Evolutionary conservation across 2,329 filamentous ascomycete species (phyloP).

Genomic region (Chaetomium strumarium): DNA sequence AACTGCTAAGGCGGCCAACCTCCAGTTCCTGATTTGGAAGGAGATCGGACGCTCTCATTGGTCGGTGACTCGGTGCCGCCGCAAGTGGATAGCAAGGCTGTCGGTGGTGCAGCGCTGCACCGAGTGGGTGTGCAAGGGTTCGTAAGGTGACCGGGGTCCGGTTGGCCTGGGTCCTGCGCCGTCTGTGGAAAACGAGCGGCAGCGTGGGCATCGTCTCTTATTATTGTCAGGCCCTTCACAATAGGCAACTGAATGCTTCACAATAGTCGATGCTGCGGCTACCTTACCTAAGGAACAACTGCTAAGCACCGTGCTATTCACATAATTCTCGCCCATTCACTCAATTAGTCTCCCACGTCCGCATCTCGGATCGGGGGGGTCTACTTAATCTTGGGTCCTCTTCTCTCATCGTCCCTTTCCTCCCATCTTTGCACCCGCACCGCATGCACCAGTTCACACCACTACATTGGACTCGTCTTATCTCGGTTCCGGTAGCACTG

Average conservation of each 20-base stretch:
- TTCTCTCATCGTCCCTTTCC: no score
- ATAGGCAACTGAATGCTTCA: neutral
- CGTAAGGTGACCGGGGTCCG: conserved; percentile 6
- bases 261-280: neutral
- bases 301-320: conserved; percentile 2
- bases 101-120: neutral
- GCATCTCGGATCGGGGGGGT: neutral
- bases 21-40: conserved; percentile 26
- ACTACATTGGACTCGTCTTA: no score
- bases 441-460: no score
- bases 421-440: no score
- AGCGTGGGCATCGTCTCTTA: neutral
- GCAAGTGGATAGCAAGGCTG: conserved; percentile 6
- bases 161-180: conserved; percentile 1
- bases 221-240: conserved; percentile 10
- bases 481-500: no score
- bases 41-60: conserved; percentile 18
- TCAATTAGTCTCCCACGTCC: neutral
- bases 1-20: neutral
- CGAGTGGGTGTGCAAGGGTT: conserved; percentile 2
- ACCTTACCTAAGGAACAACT: conserved; percentile 9
- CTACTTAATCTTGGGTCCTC: neutral
- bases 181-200: conserved; percentile 14
- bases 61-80: conserved; percentile 22
- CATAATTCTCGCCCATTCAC: neutral